Percentiles rank a stretch among this genome's conserved stretches.
Evolutionary conservation across 1,284 basidiomycete genomes (phyloP).

Genomic region (Microbotryomycetes sp.): DNA sequence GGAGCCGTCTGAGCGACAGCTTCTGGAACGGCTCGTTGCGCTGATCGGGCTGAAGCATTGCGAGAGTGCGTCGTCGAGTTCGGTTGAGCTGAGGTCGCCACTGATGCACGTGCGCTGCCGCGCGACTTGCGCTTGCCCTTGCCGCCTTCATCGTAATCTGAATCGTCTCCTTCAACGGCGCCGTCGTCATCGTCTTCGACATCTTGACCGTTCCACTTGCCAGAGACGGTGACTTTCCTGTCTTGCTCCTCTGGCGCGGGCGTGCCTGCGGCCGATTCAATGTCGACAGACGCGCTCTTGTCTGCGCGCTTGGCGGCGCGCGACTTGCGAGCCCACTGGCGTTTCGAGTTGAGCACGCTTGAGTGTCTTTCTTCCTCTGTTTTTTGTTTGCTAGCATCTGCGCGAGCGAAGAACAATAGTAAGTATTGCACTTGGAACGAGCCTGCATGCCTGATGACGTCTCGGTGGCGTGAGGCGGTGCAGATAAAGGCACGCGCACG

Average conservation of each 20-base stretch:
- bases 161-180: background rate
- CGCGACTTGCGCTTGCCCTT: background rate
- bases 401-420: background rate
- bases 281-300: background rate
- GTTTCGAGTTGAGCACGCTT: slow-evolving; percentile 47
- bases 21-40: background rate
- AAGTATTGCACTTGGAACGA: background rate
- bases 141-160: background rate
- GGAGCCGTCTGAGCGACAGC: background rate
- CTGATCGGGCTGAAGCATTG: background rate
- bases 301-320: slow-evolving; percentile 30
- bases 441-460: background rate
- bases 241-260: background rate
- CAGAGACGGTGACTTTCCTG: background rate
- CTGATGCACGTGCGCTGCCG: background rate
- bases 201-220: background rate
- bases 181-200: background rate
- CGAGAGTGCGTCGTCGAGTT: background rate
- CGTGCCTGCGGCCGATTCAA: background rate
- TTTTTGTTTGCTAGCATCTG: slow-evolving; percentile 48
- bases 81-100: background rate
- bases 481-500: background rate
- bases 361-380: slow-evolving; percentile 47
- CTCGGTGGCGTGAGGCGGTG: too few species aligned
- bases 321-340: slow-evolving; percentile 49